These are phyloP conservation scores for Pythium sp. DNA, from an alignment of 352 stramenopile genomes.

Conservation along the genomic window DNA sequence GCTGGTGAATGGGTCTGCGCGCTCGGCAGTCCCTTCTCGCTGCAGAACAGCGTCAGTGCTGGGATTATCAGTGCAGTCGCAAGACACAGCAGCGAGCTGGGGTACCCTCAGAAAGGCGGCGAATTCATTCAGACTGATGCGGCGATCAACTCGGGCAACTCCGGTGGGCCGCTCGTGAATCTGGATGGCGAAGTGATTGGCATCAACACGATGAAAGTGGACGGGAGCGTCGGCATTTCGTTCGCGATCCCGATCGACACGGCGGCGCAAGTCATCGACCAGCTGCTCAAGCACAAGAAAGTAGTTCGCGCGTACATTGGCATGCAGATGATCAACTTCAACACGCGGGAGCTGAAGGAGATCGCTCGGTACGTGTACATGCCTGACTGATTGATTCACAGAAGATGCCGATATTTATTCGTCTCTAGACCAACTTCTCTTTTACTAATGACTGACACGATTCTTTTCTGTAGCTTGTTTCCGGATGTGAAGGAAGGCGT, in stretches of 20 bases:
- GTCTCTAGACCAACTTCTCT: neutral
- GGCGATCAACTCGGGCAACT: slow-evolving; percentile 93
- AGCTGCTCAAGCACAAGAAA: slow-evolving; percentile 85
- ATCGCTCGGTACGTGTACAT: slow-evolving; percentile 39
- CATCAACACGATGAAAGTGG: slow-evolving; percentile 95
- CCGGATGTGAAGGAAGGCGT: slow-evolving; percentile 77
- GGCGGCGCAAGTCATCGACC: slow-evolving; percentile 84
- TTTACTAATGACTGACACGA: neutral
- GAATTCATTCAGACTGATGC: slow-evolving; percentile 95
- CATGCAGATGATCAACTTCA: slow-evolving; percentile 90
- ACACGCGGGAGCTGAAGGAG: slow-evolving; percentile 59
- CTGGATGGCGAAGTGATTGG: slow-evolving; percentile 92
- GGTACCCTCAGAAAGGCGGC: slow-evolving; percentile 69
- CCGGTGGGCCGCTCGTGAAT: slow-evolving; percentile 91
- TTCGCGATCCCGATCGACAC: slow-evolving; percentile 94
- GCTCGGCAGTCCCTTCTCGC: slow-evolving; percentile 87
- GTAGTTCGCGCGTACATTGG: slow-evolving; percentile 90
- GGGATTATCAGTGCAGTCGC: slow-evolving; percentile 91
- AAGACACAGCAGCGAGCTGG: slow-evolving; percentile 86
- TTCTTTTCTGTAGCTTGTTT: slow-evolving; percentile 36
- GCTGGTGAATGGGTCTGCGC: slow-evolving; percentile 92
- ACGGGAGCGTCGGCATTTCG: slow-evolving; percentile 85
- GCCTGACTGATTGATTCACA: neutral
- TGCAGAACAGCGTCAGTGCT: slow-evolving; percentile 90
- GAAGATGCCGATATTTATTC: no score